Conservation (phyloP, 2,329 filamentous ascomycete species). For the Myriosclerotinia scirpicola region DNA sequence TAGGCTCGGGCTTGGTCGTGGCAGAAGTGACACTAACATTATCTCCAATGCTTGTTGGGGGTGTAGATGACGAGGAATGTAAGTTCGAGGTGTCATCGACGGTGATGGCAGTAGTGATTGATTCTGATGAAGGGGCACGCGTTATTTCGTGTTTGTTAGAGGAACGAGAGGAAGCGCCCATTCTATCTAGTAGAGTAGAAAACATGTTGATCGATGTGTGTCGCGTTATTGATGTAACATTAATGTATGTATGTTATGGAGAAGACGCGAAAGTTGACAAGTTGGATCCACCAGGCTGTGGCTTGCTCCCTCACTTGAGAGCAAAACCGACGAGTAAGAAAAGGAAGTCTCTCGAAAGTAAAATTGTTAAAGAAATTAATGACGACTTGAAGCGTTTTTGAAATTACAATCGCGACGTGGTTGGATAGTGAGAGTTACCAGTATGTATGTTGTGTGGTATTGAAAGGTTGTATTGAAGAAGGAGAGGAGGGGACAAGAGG, state of each 20-base stretch:
- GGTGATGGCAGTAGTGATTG: slow-evolving; percentile 35
- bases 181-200: slow-evolving; percentile 30
- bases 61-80: slow-evolving; percentile 48
- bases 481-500: slow-evolving; percentile 7
- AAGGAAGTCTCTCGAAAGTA: background rate
- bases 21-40: slow-evolving; percentile 56
- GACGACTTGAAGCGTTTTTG: background rate
- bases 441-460: background rate
- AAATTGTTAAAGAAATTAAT: background rate
- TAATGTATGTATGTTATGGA: slow-evolving; percentile 20
- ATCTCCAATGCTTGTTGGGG: slow-evolving; percentile 66
- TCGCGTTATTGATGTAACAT: slow-evolving; percentile 24
- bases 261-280: slow-evolving; percentile 22
- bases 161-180: slow-evolving; percentile 29
- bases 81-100: slow-evolving; percentile 36
- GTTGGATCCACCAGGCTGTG: slow-evolving; percentile 22
- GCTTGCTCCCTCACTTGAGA: slow-evolving; percentile 16
- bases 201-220: slow-evolving; percentile 28
- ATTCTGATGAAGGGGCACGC: slow-evolving; percentile 37
- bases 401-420: slow-evolving; percentile 1
- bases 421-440: background rate
- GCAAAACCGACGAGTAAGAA: slow-evolving; percentile 10
- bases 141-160: slow-evolving; percentile 27
- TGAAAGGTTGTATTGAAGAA: slow-evolving; percentile 5
- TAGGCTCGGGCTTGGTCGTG: slow-evolving; percentile 39